Conservation (phyloP, 345 rosid genomes). For the Eutrema heterophyllum region DNA sequence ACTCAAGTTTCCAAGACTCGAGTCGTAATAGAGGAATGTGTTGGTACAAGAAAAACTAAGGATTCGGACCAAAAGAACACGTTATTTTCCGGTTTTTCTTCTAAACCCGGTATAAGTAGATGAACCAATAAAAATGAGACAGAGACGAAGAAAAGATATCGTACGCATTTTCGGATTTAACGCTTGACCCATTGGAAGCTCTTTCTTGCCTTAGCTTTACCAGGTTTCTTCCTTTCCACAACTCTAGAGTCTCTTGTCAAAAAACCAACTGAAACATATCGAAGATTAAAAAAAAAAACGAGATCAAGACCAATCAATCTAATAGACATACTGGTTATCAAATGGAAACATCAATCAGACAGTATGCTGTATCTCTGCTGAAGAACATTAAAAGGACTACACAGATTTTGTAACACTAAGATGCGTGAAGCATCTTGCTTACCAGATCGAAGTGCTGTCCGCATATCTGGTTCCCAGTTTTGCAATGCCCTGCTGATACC, state of each 20-base stretch:
- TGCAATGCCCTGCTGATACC: conserved; percentile 94
- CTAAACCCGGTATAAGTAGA: conserved; percentile 16
- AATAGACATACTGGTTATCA: background rate
- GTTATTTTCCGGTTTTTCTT: conserved; percentile 18
- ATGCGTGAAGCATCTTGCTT: conserved; percentile 15
- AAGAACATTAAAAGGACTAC: background rate
- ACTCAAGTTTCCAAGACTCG: conserved; percentile 14
- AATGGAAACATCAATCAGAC: background rate
- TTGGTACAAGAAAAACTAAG: conserved; percentile 18
- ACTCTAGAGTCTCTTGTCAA: conserved; percentile 91
- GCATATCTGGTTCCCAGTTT: conserved; percentile 90
- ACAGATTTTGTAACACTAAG: background rate
- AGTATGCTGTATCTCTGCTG: background rate
- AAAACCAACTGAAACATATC: conserved; percentile 57
- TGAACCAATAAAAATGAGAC: background rate
- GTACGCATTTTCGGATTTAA: conserved; percentile 32
- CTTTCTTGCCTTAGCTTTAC: conserved; percentile 97
- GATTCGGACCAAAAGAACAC: conserved; percentile 10
- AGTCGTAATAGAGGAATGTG: conserved; percentile 6
- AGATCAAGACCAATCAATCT: background rate
- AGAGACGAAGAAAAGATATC: background rate
- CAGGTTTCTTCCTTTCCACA: conserved; percentile 99
- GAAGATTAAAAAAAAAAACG: background rate
- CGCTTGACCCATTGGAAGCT: conserved; percentile 99
- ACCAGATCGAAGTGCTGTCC: conserved; percentile 80